Base-by-base conservation (phyloP, 163 green algal species). In the Coccomyxa subellipsoidea region DNA sequence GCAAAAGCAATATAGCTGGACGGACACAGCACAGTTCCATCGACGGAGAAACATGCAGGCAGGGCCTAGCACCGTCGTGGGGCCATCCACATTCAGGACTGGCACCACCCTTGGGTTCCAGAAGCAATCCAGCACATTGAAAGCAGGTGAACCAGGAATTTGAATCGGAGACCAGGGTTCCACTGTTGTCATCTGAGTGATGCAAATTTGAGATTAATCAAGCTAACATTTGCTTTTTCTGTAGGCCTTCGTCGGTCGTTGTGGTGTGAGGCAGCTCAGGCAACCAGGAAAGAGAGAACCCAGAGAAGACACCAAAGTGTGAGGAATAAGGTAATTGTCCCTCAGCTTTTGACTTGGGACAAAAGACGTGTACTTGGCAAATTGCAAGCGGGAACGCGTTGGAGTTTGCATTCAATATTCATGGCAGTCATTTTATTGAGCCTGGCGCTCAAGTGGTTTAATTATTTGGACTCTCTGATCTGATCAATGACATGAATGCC, bases 291-390 rank as follows among this genome's bases (percentile, higher is more conserved):
- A 23, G 83, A 90, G 76, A 81, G 78, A 9, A 86, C 81, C 27
- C 84, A 91, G 59, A 90, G 90, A 38, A 85, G 92, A 40, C 92
- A 95, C 83, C 83, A 84, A 59, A 85, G 88, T 78, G 87, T 95
- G 29, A 87, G 92, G 71, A 91, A 86, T 76, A 95, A 95, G 90
- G 91, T 94, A 53, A 27, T 7, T 12, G 47, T 59, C 47, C 21
- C 4, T 21, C 47, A n/a, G n/a, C n/a, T n/a, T n/a, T n/a, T n/a
- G n/a, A n/a, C n/a, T n/a, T n/a, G n/a, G n/a, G n/a, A n/a, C n/a
- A n/a, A n/a, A n/a, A n/a, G n/a, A n/a, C n/a, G n/a, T n/a, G n/a
- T n/a, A n/a, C n/a, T n/a, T n/a, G n/a, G n/a, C n/a, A n/a, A n/a
- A n/a, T n/a, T n/a, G n/a, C n/a, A n/a, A n/a, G n/a, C n/a, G n/a